These are phyloP conservation scores for Oryza meridionalis DNA, from an alignment of 176 grass and related monocot genomes.

Conservation along the genomic window DNA sequence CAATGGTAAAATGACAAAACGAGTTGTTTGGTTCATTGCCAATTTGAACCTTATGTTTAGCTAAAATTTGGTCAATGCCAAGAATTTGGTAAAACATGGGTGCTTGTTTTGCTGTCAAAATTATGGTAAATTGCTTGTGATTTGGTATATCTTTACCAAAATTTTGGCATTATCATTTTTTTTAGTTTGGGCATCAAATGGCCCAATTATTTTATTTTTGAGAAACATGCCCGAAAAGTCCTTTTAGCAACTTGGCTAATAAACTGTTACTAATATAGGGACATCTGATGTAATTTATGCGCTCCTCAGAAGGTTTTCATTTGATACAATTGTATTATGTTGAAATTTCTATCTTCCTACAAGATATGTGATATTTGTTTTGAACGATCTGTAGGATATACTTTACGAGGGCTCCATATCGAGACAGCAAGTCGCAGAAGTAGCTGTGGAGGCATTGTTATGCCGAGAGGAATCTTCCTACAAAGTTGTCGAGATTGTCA, in stretches of 20 bases:
- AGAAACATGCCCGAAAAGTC: too few species aligned
- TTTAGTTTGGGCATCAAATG: too few species aligned
- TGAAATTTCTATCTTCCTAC: neutral
- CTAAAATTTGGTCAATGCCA: too few species aligned
- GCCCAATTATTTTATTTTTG: too few species aligned
- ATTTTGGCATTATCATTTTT: neutral
- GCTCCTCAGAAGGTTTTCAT: neutral
- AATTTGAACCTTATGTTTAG: too few species aligned
- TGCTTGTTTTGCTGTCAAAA: too few species aligned
- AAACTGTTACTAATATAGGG: neutral
- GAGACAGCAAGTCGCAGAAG: constrained; percentile 66
- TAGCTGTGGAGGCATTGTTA: constrained; percentile 58
- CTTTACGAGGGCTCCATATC: constrained; percentile 77
- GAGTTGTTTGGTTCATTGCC: too few species aligned
- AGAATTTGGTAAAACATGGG: too few species aligned
- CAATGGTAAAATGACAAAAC: neutral
- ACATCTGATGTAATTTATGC: neutral
- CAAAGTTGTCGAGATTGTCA: constrained; percentile 72
- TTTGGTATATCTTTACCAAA: too few species aligned
- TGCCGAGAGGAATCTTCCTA: constrained; percentile 61
- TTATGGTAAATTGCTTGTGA: too few species aligned
- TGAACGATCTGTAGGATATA: constrained; percentile 51
- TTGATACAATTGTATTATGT: neutral
- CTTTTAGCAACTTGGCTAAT: too few species aligned
- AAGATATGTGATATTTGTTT: neutral